Base-by-base conservation (phyloP, 257 asterid species). In the Petunia axillaris region DNA sequence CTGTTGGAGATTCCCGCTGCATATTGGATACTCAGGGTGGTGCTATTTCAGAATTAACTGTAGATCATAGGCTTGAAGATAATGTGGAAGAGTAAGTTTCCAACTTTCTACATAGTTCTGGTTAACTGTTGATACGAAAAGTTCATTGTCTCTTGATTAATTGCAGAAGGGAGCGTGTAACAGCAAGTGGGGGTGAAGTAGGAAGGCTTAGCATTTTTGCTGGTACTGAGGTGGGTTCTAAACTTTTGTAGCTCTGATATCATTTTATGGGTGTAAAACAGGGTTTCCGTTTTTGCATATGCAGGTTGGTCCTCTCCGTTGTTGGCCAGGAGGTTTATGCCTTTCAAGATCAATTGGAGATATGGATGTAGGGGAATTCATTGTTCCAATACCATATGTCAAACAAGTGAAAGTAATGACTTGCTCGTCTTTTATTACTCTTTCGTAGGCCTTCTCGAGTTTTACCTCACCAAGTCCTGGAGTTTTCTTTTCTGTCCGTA, bases 1-100 rank as follows among this genome's bases (percentile, higher is more conserved):
- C 91, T 3, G 98, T 94, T 50, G 98, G 98, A 55, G 98, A 94
- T 83, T 93, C 98, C 1, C 97, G 97, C 58, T 94, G 98, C 84
- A 84, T 94, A 64, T 83, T 93, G 85, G 98, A 93, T 81, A 86
- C 96, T 63, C 94, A 89, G 82, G 97, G 94, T 1, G 91, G 91
- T 50, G 86, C 81, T 7, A 86, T 93, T 73, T 86, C 94, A 14
- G 87, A 82, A 81, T 88, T 94, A 89, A 91, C 98, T 0, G 98
- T 91, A 58, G 98, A 94, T 85, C 98, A 94, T 76, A 89, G 98
- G 77, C 97, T 93, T 4, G 98, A 93, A 88, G 98, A 93, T 79
- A 91, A 93, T 77, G 91, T 65, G 2, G 98, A 94, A 85, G 98
- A 94, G 98, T 92, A 67, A 82, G 91, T 81, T 55, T 38, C 60